Base-by-base conservation (phyloP, 495 filamentous ascomycete genomes). In the Penicillium paradoxum region DNA sequence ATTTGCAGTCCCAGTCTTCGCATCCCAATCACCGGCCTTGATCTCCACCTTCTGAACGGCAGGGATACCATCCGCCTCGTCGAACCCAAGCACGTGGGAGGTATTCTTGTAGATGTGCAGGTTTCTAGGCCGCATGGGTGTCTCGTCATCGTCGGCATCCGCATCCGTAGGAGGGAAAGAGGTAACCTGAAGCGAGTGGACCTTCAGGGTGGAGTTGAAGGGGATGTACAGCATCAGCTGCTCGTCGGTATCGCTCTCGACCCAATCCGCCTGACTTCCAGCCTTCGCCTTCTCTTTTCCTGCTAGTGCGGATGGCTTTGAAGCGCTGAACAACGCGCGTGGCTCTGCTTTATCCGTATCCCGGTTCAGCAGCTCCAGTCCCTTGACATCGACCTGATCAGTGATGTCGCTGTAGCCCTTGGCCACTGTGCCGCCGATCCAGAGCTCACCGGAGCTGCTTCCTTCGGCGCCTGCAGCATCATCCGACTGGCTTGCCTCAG, bases 211-310 rank as follows among this genome's bases (percentile, higher is more conserved):
- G 9, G 86, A 83, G 68, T 90, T 84, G 70, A 98, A 96, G 8
- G 93, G 93, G 42, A 95, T 75, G 67, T 86, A 97, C 46, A 98
- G 80, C 85, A 98, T 88, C 53, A 98, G 69, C 77, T 98, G 95
- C 74, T 97, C 90, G 66, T 98, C 93, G n/a, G 91, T 96, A 64
- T 97, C 95, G 64, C 89, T 96, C 77, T 97, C 90, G n/a, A 97
- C 82, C 89, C 90, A 97, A 70, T 98, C 93, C 46, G 82, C 82
- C 39, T 56, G 14, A 61, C 69, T 34, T 62, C 62, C 10, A 67
- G 46, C 68, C 39, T 68, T 78, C 13, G 65, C 72, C 68, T 87
- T 88, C 34, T 81, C 79, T 58, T 86, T 86, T 15, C 55, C 64
- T 11, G 67, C 74, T 34, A 92, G 68, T 1, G 81, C 75, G 4